Evolutionary conservation across 2,329 filamentous ascomycete species (phyloP).

Genomic region (Neonectria magnoliae): DNA sequence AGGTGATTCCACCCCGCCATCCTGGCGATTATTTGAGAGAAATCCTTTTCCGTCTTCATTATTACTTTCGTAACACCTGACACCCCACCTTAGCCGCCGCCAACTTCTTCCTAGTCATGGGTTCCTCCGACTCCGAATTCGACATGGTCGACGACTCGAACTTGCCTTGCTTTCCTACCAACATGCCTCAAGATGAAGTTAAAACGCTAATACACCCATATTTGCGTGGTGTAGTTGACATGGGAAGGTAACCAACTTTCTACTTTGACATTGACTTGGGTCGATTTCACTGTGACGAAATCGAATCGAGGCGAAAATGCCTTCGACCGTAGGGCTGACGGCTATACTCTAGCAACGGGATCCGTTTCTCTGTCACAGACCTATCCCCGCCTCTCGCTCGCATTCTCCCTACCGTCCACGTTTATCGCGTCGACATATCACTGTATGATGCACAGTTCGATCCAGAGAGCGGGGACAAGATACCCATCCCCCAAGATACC

Average conservation of each 20-base stretch:
- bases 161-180: not conserved
- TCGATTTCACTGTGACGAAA: not conserved
- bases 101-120: not conserved
- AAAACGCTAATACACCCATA: not conserved
- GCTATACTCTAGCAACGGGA: constrained; percentile 15
- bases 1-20: too few relatives aligned
- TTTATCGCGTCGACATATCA: constrained; percentile 30
- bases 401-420: constrained; percentile 27
- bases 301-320: too few relatives aligned
- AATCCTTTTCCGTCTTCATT: too few relatives aligned
- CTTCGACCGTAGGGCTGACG: not conserved
- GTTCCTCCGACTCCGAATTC: constrained; percentile 9
- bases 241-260: constrained; percentile 23
- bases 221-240: constrained; percentile 28
- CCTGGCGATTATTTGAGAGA: too few relatives aligned
- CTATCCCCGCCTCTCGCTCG: constrained; percentile 28
- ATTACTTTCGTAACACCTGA: too few relatives aligned
- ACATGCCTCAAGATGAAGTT: not conserved
- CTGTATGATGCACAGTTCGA: constrained; percentile 31
- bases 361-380: constrained; percentile 30
- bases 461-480: constrained; percentile 18
- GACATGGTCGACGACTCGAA: constrained; percentile 11
- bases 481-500: constrained; percentile 19
- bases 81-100: too few relatives aligned
- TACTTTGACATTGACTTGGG: too few relatives aligned